These are phyloP conservation scores for Heritiera fomes DNA, from an alignment of 345 rosid species.

Conservation along the genomic window DNA sequence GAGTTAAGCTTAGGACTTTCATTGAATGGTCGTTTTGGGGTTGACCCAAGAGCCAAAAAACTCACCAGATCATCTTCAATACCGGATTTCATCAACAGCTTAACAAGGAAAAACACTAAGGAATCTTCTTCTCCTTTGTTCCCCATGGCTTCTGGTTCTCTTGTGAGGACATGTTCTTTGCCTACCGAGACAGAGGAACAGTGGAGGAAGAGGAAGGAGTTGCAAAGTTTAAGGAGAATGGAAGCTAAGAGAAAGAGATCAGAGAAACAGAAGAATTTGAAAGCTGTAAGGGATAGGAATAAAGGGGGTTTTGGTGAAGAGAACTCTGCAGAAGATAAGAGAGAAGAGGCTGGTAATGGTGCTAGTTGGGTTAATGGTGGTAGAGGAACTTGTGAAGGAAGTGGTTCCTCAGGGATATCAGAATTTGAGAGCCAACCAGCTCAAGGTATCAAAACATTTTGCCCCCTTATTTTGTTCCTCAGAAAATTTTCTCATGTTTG, in stretches of 20 bases:
- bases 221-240: slow-evolving; percentile 63
- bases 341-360: slow-evolving; percentile 10
- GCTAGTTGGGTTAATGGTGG: slow-evolving; percentile 20
- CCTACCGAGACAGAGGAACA: slow-evolving; percentile 65
- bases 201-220: slow-evolving; percentile 72
- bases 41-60: slow-evolving; percentile 60
- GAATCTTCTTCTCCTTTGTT: slow-evolving; percentile 21
- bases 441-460: slow-evolving; percentile 46
- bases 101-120: slow-evolving; percentile 22
- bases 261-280: slow-evolving; percentile 62
- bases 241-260: slow-evolving; percentile 78
- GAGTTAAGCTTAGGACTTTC: slow-evolving; percentile 83
- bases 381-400: slow-evolving; percentile 26
- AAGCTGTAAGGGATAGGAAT: slow-evolving; percentile 31
- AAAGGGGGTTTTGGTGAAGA: slow-evolving; percentile 30
- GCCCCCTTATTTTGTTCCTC: neutral
- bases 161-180: slow-evolving; percentile 60
- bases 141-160: slow-evolving; percentile 25
- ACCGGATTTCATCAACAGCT: slow-evolving; percentile 50
- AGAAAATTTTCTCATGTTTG: neutral
- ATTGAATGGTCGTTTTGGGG: slow-evolving; percentile 79
- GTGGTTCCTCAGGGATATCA: slow-evolving; percentile 60
- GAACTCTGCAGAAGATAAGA: slow-evolving; percentile 31
- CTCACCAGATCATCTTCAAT: slow-evolving; percentile 60
- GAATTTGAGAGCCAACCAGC: slow-evolving; percentile 48